Conservation (phyloP, 345 rosid species). For the Salix exigua region DNA sequence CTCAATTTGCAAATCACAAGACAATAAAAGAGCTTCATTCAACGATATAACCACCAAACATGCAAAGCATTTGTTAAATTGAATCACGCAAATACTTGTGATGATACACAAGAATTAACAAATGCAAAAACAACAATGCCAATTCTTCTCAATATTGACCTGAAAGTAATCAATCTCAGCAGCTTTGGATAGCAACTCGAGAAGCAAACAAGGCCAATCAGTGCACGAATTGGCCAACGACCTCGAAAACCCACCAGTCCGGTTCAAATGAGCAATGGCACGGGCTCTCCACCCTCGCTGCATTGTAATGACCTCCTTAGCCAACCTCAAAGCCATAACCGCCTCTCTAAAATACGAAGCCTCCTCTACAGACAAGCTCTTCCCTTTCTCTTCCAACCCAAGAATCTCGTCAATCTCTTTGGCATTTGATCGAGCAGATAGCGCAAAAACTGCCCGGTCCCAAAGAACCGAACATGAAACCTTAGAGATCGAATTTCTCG, state of each 20-base stretch:
- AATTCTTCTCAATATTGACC: constrained; percentile 37
- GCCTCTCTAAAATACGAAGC: constrained; percentile 74
- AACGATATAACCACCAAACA: not conserved
- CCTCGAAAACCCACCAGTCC: constrained; percentile 70
- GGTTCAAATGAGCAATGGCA: constrained; percentile 75
- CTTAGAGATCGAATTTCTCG: constrained; percentile 38
- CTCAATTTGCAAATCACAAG: constrained; percentile 20
- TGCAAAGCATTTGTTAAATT: not conserved
- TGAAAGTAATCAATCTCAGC: constrained; percentile 85
- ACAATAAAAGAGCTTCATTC: constrained; percentile 11
- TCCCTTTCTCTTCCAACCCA: constrained; percentile 47
- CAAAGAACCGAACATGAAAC: constrained; percentile 59
- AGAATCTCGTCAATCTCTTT: constrained; percentile 63
- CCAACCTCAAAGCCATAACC: constrained; percentile 67
- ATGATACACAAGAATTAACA: not conserved
- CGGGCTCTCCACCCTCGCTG: constrained; percentile 76
- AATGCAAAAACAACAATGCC: not conserved
- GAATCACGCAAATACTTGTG: not conserved
- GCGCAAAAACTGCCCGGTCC: constrained; percentile 64
- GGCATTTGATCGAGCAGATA: constrained; percentile 70
- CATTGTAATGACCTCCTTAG: constrained; percentile 66
- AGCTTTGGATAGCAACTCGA: constrained; percentile 88
- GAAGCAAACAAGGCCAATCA: constrained; percentile 87
- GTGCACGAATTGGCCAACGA: constrained; percentile 76
- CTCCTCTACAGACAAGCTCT: constrained; percentile 65